Percentiles rank a stretch among this genome's conserved stretches.
Evolutionary conservation across 805 yeast species (phyloP).

Genomic region (Cyberlindnera maritima): DNA sequence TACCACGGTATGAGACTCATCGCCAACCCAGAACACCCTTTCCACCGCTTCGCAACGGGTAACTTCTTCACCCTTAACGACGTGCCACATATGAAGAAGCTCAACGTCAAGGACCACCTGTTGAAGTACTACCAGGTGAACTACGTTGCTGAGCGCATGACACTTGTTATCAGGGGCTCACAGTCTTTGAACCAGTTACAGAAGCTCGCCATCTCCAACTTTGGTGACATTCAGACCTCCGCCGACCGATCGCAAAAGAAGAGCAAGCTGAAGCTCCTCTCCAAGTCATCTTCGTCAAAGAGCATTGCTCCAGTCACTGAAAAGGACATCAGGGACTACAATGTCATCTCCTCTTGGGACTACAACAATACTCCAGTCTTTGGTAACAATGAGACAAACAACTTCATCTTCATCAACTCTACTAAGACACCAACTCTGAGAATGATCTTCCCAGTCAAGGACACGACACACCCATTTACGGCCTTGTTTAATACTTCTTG

Average conservation of each 20-base stretch:
- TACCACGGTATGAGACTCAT: conserved; percentile 59
- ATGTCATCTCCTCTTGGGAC: conserved; percentile 20
- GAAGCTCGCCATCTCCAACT: conserved; percentile 46
- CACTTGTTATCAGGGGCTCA: conserved; percentile 62
- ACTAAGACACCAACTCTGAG: conserved; percentile 38
- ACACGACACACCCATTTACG: not conserved
- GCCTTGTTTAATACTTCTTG: conserved; percentile 40
- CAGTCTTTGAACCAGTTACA: conserved; percentile 58
- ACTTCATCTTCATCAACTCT: conserved; percentile 38
- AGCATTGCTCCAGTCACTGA: not conserved
- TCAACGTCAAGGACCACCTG: conserved; percentile 37
- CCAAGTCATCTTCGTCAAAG: not conserved
- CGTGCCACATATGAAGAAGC: conserved; percentile 31
- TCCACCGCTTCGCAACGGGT: conserved; percentile 66
- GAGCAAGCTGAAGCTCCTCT: conserved; percentile 9
- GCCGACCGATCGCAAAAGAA: conserved; percentile 8
- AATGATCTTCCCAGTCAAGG: conserved; percentile 42
- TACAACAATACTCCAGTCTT: conserved; percentile 25
- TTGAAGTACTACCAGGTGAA: conserved; percentile 37
- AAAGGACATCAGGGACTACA: conserved; percentile 12
- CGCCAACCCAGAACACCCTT: conserved; percentile 47
- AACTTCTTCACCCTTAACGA: conserved; percentile 46
- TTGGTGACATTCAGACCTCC: conserved; percentile 33
- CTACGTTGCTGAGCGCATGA: conserved; percentile 48
- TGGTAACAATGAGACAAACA: conserved; percentile 18